A percentile compares a stretch with the other conserved stretches of the same genome.
phyloP scores from a whole-genome alignment of 768 basidiomycete species.

The Lentinula guzmanii region DNA sequence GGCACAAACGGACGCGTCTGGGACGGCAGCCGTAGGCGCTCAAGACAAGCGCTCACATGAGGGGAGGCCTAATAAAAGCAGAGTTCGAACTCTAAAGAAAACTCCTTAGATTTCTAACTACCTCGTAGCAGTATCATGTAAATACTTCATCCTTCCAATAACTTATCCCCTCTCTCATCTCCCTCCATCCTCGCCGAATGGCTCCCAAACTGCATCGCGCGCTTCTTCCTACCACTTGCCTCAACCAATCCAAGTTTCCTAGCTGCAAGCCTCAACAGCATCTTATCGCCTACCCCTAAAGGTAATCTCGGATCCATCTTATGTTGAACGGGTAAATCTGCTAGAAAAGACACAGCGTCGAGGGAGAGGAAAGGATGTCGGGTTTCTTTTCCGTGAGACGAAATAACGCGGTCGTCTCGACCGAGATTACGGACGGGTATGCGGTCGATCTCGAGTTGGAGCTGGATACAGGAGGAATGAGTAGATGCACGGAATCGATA shows the following conservation, averaged over 20 bases:
- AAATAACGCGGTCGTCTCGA: slow-evolving; percentile 90
- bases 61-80: no score
- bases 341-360: slow-evolving; percentile 69
- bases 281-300: slow-evolving; percentile 86
- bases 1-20: slow-evolving; percentile 5
- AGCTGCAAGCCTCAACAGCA: slow-evolving; percentile 70
- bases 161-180: slow-evolving; percentile 47
- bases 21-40: neutral
- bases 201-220: slow-evolving; percentile 97
- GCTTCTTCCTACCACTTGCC: slow-evolving; percentile 75
- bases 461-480: slow-evolving; percentile 32
- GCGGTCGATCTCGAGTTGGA: slow-evolving; percentile 84
- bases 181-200: slow-evolving; percentile 82
- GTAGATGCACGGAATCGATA: neutral
- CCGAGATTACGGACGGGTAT: slow-evolving; percentile 89
- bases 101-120: neutral
- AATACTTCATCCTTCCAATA: slow-evolving; percentile 18
- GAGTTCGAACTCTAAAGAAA: neutral
- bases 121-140: neutral
- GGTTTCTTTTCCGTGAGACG: slow-evolving; percentile 87
- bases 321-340: slow-evolving; percentile 68
- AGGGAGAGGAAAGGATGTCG: slow-evolving; percentile 89
- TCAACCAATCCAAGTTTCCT: slow-evolving; percentile 67
- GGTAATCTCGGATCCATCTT: slow-evolving; percentile 77
- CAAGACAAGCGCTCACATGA: slow-evolving; percentile 5